Percentiles rank a stretch among this genome's conserved stretches.
These are phyloP conservation scores for Rhamnella rubrinervis DNA, from an alignment of 331 rosid species.

Conservation along the genomic window DNA sequence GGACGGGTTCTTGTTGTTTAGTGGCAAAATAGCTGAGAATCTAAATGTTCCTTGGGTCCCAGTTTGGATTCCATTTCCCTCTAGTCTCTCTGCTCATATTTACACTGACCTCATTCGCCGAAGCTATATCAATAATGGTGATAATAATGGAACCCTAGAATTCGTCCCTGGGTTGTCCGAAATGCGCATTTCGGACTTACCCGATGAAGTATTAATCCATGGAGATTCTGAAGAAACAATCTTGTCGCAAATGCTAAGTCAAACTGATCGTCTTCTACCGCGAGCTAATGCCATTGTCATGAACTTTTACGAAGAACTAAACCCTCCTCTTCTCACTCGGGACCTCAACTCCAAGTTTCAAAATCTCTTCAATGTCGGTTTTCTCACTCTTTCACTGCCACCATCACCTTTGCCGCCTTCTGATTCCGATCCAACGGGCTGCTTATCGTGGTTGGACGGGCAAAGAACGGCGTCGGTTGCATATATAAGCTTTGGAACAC, in stretches of 20 bases:
- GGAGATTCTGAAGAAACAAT: constrained; percentile 16
- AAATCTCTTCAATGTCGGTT: constrained; percentile 32
- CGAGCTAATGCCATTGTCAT: constrained; percentile 40
- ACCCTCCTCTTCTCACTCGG: constrained; percentile 20
- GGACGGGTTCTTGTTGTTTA: constrained; percentile 41
- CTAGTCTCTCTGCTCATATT: constrained; percentile 39
- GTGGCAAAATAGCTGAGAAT: constrained; percentile 23
- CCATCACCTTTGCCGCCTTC: constrained; percentile 16
- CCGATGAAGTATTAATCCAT: constrained; percentile 14
- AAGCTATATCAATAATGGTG: not conserved
- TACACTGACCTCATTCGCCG: constrained; percentile 29
- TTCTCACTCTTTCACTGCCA: constrained; percentile 27
- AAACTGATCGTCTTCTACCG: constrained; percentile 23
- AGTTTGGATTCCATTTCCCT: constrained; percentile 36
- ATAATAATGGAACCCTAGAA: constrained; percentile 17
- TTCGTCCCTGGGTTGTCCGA: constrained; percentile 40
- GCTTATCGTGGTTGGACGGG: constrained; percentile 43
- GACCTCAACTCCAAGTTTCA: constrained; percentile 41
- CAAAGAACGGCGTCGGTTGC: constrained; percentile 27
- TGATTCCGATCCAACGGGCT: constrained; percentile 32
- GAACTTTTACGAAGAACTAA: constrained; percentile 34
- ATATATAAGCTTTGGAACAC: constrained; percentile 47
- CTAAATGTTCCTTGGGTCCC: constrained; percentile 46
- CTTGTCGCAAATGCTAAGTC: constrained; percentile 29
- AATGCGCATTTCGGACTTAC: constrained; percentile 33